phyloP scores from a whole-genome alignment of 208 protist genomes.

The Crithidia expoeki region DNA sequence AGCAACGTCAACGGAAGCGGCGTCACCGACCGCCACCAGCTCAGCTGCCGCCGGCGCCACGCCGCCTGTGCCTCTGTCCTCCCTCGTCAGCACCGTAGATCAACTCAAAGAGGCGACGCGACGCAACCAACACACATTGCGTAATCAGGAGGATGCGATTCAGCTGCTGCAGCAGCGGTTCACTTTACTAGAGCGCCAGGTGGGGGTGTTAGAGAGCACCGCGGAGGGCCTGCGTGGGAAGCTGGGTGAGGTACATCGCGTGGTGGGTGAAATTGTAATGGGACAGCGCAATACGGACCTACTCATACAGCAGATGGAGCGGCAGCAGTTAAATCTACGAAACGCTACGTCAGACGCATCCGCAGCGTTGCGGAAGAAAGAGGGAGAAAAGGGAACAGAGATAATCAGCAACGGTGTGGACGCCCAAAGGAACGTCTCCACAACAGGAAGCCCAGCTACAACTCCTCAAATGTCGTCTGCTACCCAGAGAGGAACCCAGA shows the following conservation, averaged over 20 bases:
- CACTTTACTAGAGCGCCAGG: slow-evolving; percentile 48
- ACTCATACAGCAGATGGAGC: slow-evolving; percentile 74
- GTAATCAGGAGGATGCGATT: slow-evolving; percentile 33
- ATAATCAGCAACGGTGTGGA: neutral
- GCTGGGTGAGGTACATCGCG: slow-evolving; percentile 44
- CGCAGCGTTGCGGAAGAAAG: neutral
- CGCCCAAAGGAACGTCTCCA: too few relatives aligned
- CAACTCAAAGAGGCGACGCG: slow-evolving; percentile 31
- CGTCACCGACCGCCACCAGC: neutral
- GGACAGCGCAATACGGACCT: slow-evolving; percentile 62
- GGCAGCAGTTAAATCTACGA: slow-evolving; percentile 29
- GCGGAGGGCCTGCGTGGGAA: slow-evolving; percentile 34
- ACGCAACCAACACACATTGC: slow-evolving; percentile 25
- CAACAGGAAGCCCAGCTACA: too few relatives aligned
- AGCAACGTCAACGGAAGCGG: neutral
- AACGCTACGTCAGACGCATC: neutral
- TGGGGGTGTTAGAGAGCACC: slow-evolving; percentile 49
- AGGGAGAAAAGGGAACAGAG: neutral
- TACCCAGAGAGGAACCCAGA: neutral
- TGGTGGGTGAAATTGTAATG: slow-evolving; percentile 59
- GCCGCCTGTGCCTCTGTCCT: neutral
- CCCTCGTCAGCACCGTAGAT: slow-evolving; percentile 17
- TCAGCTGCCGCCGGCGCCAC: too few relatives aligned
- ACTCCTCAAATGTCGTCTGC: neutral
- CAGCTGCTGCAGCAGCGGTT: slow-evolving; percentile 51